Conservation (phyloP, 768 basidiomycete genomes). For the Mycena metata region DNA sequence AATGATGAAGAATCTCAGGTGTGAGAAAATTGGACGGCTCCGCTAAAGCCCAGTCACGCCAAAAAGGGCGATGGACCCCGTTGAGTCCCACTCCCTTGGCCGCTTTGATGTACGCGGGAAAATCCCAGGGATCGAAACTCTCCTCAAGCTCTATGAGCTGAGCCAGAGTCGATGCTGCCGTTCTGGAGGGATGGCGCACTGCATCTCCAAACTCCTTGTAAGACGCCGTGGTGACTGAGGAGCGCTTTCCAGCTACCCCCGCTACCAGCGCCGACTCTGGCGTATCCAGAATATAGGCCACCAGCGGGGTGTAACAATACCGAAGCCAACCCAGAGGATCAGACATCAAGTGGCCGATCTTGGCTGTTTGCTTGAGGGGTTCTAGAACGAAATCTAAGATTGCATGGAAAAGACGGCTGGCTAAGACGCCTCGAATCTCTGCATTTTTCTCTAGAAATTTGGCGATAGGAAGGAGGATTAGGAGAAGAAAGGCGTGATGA, state of each 20-base stretch:
- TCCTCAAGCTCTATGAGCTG: no score
- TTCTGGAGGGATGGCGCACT: background rate
- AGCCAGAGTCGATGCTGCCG: no score
- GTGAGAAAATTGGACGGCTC: slow-evolving; percentile 41
- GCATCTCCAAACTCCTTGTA: background rate
- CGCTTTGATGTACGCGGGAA: no score
- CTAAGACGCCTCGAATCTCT: no score
- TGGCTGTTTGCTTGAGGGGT: slow-evolving; percentile 37
- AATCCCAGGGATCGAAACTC: no score
- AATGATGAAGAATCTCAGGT: slow-evolving; percentile 46
- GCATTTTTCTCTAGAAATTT: slow-evolving; percentile 38
- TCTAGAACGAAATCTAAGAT: slow-evolving; percentile 36
- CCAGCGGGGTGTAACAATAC: slow-evolving; percentile 40
- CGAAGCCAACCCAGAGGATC: slow-evolving; percentile 34
- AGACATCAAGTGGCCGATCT: slow-evolving; percentile 37
- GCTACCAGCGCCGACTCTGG: background rate
- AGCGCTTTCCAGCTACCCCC: background rate
- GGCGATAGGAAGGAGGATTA: slow-evolving; percentile 39
- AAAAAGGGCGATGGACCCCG: slow-evolving; percentile 40
- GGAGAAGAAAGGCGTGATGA: slow-evolving; percentile 37
- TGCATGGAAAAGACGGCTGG: slow-evolving; percentile 36
- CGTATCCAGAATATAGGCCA: background rate
- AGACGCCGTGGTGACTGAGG: background rate
- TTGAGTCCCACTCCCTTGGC: no score
- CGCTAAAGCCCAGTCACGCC: slow-evolving; percentile 42